A percentile compares a stretch with the other conserved stretches of the same genome.
Evolutionary conservation across 1,284 basidiomycete genomes (phyloP).

Genomic region (Psilocybe mexicana): DNA sequence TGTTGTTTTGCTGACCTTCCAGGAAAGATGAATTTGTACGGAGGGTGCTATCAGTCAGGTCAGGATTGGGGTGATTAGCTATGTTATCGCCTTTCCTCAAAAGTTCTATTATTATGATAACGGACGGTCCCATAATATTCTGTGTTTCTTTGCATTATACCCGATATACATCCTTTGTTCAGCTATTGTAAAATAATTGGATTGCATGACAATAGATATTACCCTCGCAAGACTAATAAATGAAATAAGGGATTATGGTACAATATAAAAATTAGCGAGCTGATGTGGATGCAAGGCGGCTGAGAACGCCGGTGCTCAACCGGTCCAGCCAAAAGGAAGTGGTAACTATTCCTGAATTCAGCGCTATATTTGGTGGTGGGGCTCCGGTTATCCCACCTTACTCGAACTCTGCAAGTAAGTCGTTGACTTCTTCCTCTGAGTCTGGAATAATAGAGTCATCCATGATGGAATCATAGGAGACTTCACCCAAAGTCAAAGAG

Average conservation of each 20-base stretch:
- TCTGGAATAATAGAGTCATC: conserved; percentile 27
- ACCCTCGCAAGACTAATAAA: no score
- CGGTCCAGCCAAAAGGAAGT: no score
- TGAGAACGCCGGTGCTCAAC: no score
- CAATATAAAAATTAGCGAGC: no score
- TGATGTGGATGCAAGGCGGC: no score
- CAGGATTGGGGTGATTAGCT: not conserved
- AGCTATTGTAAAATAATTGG: not conserved
- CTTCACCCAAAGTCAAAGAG: conserved; percentile 17
- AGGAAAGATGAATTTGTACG: conserved; percentile 1
- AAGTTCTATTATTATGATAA: not conserved
- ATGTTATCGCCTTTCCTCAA: not conserved
- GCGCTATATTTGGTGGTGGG: no score
- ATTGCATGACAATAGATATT: not conserved
- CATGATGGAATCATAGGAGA: conserved; percentile 35
- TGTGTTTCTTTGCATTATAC: not conserved
- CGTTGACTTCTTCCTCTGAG: conserved; percentile 42
- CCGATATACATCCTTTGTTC: not conserved
- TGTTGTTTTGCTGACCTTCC: conserved; percentile 10
- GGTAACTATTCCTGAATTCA: no score
- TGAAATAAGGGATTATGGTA: no score
- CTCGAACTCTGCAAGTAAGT: conserved; percentile 30
- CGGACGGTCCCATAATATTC: not conserved
- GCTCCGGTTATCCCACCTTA: not conserved
- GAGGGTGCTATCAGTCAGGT: not conserved